Evolutionary conservation across 805 yeast species (phyloP), one percentile per base, ranked within the genome.

Genomic region (Starmerella ratchasimensis): DNA sequence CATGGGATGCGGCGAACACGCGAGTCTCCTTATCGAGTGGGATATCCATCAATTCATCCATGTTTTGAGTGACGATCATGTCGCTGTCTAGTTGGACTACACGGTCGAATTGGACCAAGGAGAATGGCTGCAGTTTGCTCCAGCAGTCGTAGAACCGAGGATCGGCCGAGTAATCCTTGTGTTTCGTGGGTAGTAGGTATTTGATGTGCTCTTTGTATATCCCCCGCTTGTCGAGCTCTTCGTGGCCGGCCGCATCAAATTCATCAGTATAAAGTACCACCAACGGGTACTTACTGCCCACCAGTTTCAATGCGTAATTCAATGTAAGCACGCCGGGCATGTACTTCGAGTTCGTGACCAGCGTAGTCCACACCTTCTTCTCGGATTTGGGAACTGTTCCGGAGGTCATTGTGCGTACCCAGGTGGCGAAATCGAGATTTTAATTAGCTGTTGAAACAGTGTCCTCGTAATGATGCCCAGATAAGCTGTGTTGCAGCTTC

Each of bases 101-200:
- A 30, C 71, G 59, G n/a, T 70, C 65, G 43, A 63, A 74, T 44
- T 72, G 69, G 9, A 52, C 45, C 37, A 73, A 55, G 18, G 64
- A 59, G 50, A 73, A 73, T 8, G 74, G 68, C 55, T 69, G 73
- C 34, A 73, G 53, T 53, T 73, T 73, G 21, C 76, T 63, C 76
- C 77, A 73, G 45, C 76, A 71, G 50, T 72, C 77, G 47, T 65
- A 58, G 54, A 73, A 73, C 25, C 79, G 56, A 9, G 68, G 61
- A 45, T 74, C 78, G 26, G 62, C 55, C 9, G 63, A 53, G 45
- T 68, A 68, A 39, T 67, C 68, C 46, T 65, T 67, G 43, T 59
- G 56, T 14, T 50, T 54, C 1, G 55, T 49, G 1, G 76, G 77
- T 4, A 62, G 47, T 20, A 73, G 54, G 36, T 64, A 59, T 15